Percentiles rank a stretch among this genome's conserved stretches.
These are phyloP conservation scores for Pythium myriotylum DNA, from an alignment of 352 stramenopile genomes.

Conservation along the genomic window DNA sequence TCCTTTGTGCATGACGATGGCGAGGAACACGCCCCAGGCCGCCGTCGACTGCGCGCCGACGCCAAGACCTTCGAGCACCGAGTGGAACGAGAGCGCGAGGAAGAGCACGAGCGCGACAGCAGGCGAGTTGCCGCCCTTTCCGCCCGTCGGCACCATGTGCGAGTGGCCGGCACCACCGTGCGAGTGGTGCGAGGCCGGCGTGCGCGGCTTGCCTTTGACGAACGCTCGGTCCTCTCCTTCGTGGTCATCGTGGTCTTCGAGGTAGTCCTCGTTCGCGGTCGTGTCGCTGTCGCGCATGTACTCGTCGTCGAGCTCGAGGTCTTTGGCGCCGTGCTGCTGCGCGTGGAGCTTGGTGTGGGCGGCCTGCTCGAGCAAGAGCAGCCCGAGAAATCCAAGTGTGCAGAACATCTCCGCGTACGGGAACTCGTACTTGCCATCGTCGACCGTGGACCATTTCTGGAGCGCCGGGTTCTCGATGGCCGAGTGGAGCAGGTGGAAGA, in stretches of 20 bases:
- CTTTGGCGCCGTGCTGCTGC: conserved; percentile 41
- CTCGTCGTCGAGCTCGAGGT: conserved; percentile 41
- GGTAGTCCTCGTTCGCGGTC: conserved; percentile 35
- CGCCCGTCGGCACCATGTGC: conserved; percentile 30
- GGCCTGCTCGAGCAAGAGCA: conserved; percentile 69
- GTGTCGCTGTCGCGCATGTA: conserved; percentile 38
- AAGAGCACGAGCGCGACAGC: conserved; percentile 77
- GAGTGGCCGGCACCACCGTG: conserved; percentile 30
- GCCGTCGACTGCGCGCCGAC: conserved; percentile 71
- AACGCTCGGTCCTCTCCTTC: conserved; percentile 34
- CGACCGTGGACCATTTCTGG: conserved; percentile 60
- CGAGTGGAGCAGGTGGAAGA: conserved; percentile 74
- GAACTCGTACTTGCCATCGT: conserved; percentile 67
- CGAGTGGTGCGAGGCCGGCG: conserved; percentile 15
- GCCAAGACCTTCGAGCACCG: conserved; percentile 73
- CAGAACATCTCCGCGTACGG: conserved; percentile 84
- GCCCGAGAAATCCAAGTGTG: conserved; percentile 65
- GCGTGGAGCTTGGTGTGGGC: conserved; percentile 49
- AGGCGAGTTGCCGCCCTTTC: conserved; percentile 34
- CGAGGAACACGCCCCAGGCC: conserved; percentile 77
- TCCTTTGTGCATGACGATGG: conserved; percentile 81
- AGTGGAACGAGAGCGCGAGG: conserved; percentile 81
- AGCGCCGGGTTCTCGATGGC: conserved; percentile 74
- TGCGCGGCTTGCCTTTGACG: conserved; percentile 17
- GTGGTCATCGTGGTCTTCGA: conserved; percentile 41